Evolutionary conservation across 2,329 filamentous ascomycete genomes (phyloP).

Genomic region (Botrytis elliptica): DNA sequence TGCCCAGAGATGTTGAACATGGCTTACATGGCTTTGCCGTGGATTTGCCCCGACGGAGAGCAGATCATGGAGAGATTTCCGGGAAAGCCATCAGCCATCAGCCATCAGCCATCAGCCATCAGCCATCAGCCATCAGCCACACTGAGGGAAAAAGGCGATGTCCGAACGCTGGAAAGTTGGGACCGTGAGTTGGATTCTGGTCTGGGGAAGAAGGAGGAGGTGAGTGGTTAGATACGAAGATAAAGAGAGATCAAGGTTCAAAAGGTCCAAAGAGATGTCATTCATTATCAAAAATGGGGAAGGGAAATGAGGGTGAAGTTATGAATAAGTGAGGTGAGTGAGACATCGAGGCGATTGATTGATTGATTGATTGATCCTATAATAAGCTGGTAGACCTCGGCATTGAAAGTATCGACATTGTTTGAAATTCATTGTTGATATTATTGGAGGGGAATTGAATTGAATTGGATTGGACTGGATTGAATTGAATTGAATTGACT

Average conservation of each 20-base stretch:
- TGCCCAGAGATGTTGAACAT: background rate
- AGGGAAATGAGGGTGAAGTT: background rate
- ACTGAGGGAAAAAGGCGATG: background rate
- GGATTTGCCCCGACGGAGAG: background rate
- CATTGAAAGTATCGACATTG: background rate
- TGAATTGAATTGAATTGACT: too few relatives aligned
- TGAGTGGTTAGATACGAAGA: constrained; percentile 11
- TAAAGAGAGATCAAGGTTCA: background rate
- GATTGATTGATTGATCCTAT: background rate
- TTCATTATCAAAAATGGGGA: constrained; percentile 10
- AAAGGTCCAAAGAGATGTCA: background rate
- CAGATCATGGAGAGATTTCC: background rate
- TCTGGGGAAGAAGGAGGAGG: background rate
- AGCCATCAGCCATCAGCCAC: background rate
- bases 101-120: background rate
- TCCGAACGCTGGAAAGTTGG: background rate
- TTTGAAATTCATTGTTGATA: background rate
- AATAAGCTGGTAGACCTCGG: background rate
- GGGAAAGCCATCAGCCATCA: background rate
- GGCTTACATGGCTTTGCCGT: background rate
- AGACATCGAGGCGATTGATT: background rate
- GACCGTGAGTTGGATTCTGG: background rate
- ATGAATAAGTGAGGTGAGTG: background rate
- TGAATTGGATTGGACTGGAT: too few relatives aligned
- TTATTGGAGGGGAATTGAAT: background rate